phyloP scores from a whole-genome alignment of 2,329 filamentous ascomycete genomes.

The Fusarium compactum region DNA sequence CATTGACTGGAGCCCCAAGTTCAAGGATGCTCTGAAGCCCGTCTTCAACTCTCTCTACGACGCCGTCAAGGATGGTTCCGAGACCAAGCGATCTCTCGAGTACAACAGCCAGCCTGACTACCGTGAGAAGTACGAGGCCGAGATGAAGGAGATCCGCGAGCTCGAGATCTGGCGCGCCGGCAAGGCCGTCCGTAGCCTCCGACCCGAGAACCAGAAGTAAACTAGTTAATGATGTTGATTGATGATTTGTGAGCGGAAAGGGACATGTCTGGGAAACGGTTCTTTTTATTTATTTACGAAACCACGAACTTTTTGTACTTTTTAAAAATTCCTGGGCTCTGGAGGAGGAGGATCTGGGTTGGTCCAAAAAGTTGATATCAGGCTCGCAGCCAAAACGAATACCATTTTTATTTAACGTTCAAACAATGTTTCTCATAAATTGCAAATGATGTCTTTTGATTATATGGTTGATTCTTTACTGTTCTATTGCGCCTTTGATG shows the following conservation, averaged over 20 bases:
- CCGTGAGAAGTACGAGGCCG: constrained; percentile 95
- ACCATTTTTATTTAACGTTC: constrained; percentile 38
- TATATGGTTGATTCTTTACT: background rate
- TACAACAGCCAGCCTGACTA: constrained; percentile 98
- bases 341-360: constrained; percentile 41
- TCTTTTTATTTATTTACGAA: constrained; percentile 31
- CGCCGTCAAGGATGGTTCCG: constrained; percentile 87
- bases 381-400: constrained; percentile 41
- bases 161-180: constrained; percentile 99
- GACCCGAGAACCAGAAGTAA: constrained; percentile 89
- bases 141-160: constrained; percentile 98
- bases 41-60: constrained; percentile 98
- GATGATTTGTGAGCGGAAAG: constrained; percentile 25
- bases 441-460: background rate
- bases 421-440: background rate
- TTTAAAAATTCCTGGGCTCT: constrained; percentile 43
- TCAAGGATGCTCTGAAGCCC: constrained; percentile 99
- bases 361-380: constrained; percentile 48
- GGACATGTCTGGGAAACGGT: constrained; percentile 38
- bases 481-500: background rate
- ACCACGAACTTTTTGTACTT: constrained; percentile 46
- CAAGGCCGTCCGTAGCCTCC: constrained; percentile 92
- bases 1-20: constrained; percentile 97
- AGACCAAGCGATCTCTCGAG: constrained; percentile 96
- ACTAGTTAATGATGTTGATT: constrained; percentile 32